A percentile compares a stretch with the other conserved stretches of the same genome.
Evolutionary conservation across 169 alveolate species (phyloP).

Genomic region (Plasmodium sp.): DNA sequence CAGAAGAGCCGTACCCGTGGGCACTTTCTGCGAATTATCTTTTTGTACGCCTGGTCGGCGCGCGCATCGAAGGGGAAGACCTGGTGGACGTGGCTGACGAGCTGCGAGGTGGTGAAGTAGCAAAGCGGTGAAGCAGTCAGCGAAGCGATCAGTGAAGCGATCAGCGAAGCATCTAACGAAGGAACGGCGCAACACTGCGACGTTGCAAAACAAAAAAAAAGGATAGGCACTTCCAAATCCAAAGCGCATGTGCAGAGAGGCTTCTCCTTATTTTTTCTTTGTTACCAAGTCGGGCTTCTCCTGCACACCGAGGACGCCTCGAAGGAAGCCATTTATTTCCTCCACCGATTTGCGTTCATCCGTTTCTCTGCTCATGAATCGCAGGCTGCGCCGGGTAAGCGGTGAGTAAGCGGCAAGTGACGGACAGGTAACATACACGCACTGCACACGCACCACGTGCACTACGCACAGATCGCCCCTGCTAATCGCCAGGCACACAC

Average conservation of each 20-base stretch:
- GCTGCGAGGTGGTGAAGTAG: not conserved
- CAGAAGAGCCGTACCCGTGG: constrained; percentile 29
- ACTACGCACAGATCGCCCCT: not conserved
- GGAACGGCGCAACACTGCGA: not conserved
- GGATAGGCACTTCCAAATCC: not conserved
- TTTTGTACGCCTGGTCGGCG: constrained; percentile 7
- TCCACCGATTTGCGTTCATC: constrained; percentile 7
- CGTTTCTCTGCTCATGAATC: constrained; percentile 28
- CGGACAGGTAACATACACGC: not conserved
- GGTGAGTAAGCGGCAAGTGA: not conserved
- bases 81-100: not conserved
- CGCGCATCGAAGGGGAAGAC: constrained; percentile 21
- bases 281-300: constrained; percentile 60
- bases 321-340: constrained; percentile 28
- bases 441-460: not conserved
- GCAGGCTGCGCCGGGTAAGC: not conserved
- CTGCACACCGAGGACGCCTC: not conserved
- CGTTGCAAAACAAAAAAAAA: not conserved
- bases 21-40: constrained; percentile 12
- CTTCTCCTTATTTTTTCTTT: not conserved
- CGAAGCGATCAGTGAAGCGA: not conserved
- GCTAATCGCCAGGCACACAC: not conserved
- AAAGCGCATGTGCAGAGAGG: not conserved
- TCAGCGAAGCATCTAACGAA: not conserved
- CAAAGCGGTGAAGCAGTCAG: not conserved